Percentiles rank a stretch among this genome's conserved stretches.
Evolutionary conservation across 176 grass and related monocot species (phyloP).

Genomic region (Coix lacrymajobi): DNA sequence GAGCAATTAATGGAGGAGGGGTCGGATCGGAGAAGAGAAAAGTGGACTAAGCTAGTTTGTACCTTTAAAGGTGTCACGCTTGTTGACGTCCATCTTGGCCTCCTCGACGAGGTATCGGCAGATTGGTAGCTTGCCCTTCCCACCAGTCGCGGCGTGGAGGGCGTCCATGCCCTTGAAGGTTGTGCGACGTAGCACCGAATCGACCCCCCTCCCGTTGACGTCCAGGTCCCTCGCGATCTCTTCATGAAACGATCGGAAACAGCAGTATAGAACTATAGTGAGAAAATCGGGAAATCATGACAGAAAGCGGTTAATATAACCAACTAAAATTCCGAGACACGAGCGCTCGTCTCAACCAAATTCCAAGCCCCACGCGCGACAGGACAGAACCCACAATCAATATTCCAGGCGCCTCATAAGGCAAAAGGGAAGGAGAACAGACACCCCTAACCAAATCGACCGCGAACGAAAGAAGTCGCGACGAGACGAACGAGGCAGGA

Average conservation of each 20-base stretch:
- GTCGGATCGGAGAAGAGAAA: neutral
- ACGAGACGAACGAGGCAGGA: neutral
- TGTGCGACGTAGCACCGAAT: neutral
- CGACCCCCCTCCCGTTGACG: neutral
- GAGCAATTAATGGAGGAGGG: neutral
- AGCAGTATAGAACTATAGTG: neutral
- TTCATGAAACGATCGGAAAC: neutral
- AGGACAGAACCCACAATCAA: too few relatives aligned
- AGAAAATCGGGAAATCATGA: neutral
- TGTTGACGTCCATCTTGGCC: conserved; percentile 25
- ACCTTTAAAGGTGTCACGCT: neutral
- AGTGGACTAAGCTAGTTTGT: neutral
- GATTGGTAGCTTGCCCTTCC: neutral
- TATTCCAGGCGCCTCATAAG: neutral
- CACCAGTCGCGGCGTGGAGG: conserved; percentile 21
- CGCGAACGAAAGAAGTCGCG: neutral
- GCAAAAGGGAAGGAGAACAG: neutral
- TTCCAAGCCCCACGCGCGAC: neutral
- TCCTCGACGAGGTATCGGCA: conserved; percentile 31
- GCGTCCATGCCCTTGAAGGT: conserved; percentile 22
- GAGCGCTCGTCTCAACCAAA: neutral
- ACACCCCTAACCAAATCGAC: neutral
- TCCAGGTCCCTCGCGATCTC: conserved; percentile 17
- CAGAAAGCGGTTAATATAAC: neutral
- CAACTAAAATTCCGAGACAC: neutral